These are phyloP conservation scores for Trichosporon asahii DNA, from an alignment of 1,284 basidiomycete genomes.

Conservation along the genomic window DNA sequence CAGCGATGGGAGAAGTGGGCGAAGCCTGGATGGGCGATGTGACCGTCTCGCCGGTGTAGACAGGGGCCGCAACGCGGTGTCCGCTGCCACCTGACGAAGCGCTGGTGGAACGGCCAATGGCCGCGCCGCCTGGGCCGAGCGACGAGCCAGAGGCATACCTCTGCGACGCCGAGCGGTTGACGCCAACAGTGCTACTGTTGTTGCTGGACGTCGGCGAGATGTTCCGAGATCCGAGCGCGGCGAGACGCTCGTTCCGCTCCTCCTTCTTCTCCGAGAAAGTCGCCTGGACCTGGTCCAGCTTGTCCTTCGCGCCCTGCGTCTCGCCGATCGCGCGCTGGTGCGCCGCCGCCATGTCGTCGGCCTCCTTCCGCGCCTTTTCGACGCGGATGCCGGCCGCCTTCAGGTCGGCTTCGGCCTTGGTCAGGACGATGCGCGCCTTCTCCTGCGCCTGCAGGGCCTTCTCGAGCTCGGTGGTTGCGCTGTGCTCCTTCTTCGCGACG, in stretches of 20 bases:
- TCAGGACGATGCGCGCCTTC: constrained; percentile 4
- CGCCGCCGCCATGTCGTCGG: not conserved
- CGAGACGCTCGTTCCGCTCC: constrained; percentile 19
- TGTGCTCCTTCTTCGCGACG: constrained; percentile 7
- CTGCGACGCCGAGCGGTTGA: not conserved
- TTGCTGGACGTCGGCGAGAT: not conserved
- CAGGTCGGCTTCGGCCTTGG: constrained; percentile 1
- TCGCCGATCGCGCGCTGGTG: not conserved
- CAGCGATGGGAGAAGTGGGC: not conserved
- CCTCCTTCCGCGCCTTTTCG: constrained; percentile 2
- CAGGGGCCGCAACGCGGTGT: constrained; percentile 1
- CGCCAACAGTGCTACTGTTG: not conserved
- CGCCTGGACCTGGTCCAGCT: not conserved
- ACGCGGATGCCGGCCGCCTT: not conserved
- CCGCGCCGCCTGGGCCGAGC: not conserved
- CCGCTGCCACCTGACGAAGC: not conserved
- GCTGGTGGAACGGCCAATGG: not conserved
- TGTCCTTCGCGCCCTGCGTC: not conserved
- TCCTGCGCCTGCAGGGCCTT: constrained; percentile 1
- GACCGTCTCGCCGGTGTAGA: not conserved
- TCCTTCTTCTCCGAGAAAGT: constrained; percentile 19
- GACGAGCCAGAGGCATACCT: not conserved
- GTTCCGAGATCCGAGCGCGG: not conserved
- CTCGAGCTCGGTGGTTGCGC: not conserved
- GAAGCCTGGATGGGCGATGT: not conserved